Base-by-base conservation (phyloP, 1,284 basidiomycete genomes). In the Fereydounia khargensis region DNA sequence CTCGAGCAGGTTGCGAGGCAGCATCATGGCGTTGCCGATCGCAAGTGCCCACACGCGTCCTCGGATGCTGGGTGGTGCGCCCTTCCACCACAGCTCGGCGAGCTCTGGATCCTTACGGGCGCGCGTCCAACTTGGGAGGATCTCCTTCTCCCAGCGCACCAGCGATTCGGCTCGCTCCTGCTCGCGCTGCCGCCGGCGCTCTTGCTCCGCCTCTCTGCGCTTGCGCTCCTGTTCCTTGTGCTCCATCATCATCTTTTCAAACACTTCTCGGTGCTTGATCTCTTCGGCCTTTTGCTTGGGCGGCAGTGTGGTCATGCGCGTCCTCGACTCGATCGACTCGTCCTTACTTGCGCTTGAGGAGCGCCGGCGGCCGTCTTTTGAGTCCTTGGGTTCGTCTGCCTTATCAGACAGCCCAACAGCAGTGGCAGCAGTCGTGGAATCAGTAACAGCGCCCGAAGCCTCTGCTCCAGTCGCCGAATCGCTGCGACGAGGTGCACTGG, bases 221-320 rank as follows among this genome's bases (percentile, higher is more conserved):
- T 63, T 64, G 13, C 44, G 47, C 39, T 72, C 68, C 3, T 24
- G 27, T 9, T 54, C 50, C 30, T 68, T 68, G 11, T 58, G 60
- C 16, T 25, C 36, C 68, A 83, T 84, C 91, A 96, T 96, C 89
- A 96, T 94, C 32, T 81, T 78, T 70, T 90, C 84, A 89, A 91
- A 96, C 69, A 88, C 87, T 21, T 86, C 84, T 70, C 90, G 80
- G 77, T 96, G 91, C 58, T 84, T 87, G 46, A 82, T 78, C 73
- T 95, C 91, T 76, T 95, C 91, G 39, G 81, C 75, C 46, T 83
- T 84, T 42, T 79, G 79, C 74, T 95, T 95, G 8, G 91, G 91
- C 16, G 91, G 91, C 8, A 95, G 79, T 73, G 86, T 87, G 5
- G 82, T 79, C 16, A 89, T 90, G 19, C 91, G 81, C 4, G 79